A percentile compares a stretch with the other conserved stretches of the same genome.
phyloP scores from a whole-genome alignment of 106 monocot genomes.

The Dioscorea dumetorum region DNA sequence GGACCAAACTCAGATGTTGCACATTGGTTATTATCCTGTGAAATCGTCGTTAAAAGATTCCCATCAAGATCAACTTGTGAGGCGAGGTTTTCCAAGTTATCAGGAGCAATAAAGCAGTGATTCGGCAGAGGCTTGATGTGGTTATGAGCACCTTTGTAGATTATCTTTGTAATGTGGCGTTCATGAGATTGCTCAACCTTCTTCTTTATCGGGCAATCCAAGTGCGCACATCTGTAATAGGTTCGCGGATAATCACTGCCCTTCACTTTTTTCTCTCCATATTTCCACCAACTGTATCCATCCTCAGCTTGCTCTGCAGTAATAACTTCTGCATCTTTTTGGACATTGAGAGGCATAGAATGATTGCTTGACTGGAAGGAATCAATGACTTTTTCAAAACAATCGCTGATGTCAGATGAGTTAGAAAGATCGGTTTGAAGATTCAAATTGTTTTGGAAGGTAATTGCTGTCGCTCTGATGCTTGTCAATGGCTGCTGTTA shows the following conservation, averaged over 20 bases:
- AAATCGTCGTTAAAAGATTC: conserved; percentile 13
- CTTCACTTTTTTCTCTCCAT: conserved; percentile 95
- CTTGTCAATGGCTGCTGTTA: conserved; percentile 18
- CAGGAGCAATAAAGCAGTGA: conserved; percentile 17
- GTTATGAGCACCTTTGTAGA: conserved; percentile 74
- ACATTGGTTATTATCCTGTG: conserved; percentile 12
- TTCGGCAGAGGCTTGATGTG: conserved; percentile 51
- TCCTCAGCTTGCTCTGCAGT: conserved; percentile 47
- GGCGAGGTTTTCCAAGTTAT: conserved; percentile 27
- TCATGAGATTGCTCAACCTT: conserved; percentile 80
- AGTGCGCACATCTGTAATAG: conserved; percentile 90
- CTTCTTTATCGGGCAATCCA: conserved; percentile 78
- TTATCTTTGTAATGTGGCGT: conserved; percentile 74
- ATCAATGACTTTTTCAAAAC: conserved; percentile 19
- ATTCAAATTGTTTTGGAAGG: conserved; percentile 11
- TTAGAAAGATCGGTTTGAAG: conserved; percentile 17
- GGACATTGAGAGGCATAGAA: conserved; percentile 33
- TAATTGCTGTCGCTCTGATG: background rate
- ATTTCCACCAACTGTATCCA: conserved; percentile 94
- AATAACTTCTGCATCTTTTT: conserved; percentile 24
- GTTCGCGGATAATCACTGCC: conserved; percentile 81
- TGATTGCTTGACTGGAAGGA: conserved; percentile 22
- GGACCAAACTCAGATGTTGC: conserved; percentile 28
- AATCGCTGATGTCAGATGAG: conserved; percentile 22
- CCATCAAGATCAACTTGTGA: conserved; percentile 13